phyloP scores from a whole-genome alignment of 345 rosid species.

The Gossypioides kirkii region DNA sequence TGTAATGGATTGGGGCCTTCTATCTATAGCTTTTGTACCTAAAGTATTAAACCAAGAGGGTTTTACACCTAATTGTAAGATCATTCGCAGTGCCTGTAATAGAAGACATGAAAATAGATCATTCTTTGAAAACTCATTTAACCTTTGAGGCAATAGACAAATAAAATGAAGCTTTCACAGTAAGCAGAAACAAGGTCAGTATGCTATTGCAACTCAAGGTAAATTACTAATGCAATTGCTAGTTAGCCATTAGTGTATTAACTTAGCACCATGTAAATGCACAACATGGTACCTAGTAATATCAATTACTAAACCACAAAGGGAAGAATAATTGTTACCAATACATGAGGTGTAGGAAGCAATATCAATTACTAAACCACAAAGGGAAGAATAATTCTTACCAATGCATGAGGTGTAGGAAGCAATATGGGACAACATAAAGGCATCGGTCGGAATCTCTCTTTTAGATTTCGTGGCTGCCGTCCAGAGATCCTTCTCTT shows the following conservation, averaged over 20 bases:
- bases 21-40: conserved; percentile 52
- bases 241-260: background rate
- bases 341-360: conserved; percentile 85
- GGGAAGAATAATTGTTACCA: conserved; percentile 43
- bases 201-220: background rate
- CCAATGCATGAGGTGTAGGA: conserved; percentile 93
- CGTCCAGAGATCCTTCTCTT: conserved; percentile 46
- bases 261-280: background rate
- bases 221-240: background rate
- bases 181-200: background rate
- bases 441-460: conserved; percentile 95
- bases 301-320: background rate
- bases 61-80: conserved; percentile 91
- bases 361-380: conserved; percentile 29
- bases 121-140: background rate
- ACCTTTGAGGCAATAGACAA: conserved; percentile 7
- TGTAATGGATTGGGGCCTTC: conserved; percentile 75
- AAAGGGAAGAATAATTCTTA: conserved; percentile 26
- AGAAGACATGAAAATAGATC: conserved; percentile 12
- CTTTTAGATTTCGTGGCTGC: conserved; percentile 51
- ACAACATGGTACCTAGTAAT: background rate
- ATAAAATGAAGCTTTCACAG: background rate
- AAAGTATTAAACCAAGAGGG: conserved; percentile 94
- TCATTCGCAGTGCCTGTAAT: conserved; percentile 87
- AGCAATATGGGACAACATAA: conserved; percentile 76